Percentiles rank a stretch among this genome's conserved stretches.
phyloP scores from a whole-genome alignment of 148 eudicot genomes.

The Suaeda aralocaspica region DNA sequence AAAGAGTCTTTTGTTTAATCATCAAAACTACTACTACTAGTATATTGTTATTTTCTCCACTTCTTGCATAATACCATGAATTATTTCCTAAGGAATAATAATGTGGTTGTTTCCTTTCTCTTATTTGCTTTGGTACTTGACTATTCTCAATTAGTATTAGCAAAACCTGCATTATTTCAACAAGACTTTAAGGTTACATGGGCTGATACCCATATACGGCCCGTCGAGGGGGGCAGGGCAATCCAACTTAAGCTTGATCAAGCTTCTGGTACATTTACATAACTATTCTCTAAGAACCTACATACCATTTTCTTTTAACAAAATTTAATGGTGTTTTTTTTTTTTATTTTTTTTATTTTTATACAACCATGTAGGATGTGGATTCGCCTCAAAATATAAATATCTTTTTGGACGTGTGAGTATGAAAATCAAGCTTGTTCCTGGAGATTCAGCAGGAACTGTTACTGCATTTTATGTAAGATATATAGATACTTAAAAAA shows the following conservation, averaged over 20 bases:
- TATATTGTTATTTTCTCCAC: not conserved
- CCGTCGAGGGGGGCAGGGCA: slow-evolving; percentile 60
- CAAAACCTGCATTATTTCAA: slow-evolving; percentile 62
- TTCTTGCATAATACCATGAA: not conserved
- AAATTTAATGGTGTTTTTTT: no score
- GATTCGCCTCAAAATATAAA: slow-evolving; percentile 69
- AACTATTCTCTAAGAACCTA: no score
- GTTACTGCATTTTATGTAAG: slow-evolving; percentile 88
- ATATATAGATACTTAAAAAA: no score
- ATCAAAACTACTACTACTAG: not conserved
- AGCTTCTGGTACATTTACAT: slow-evolving; percentile 42
- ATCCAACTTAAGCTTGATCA: slow-evolving; percentile 79
- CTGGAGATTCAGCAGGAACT: slow-evolving; percentile 91
- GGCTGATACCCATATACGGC: slow-evolving; percentile 63
- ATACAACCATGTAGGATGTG: slow-evolving; percentile 49
- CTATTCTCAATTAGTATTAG: slow-evolving; percentile 12
- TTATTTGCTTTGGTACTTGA: slow-evolving; percentile 3
- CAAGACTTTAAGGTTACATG: slow-evolving; percentile 68
- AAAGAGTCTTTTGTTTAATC: not conserved
- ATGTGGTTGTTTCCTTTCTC: not conserved
- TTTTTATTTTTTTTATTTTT: not conserved
- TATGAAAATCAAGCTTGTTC: slow-evolving; percentile 81
- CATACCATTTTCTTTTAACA: not conserved
- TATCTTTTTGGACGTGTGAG: slow-evolving; percentile 73
- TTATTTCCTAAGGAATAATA: not conserved